Evolutionary conservation across 108 stramenopile genomes (phyloP), one percentile per base, ranked within the genome.

Genomic region (Aurantiochytrium sp.): DNA sequence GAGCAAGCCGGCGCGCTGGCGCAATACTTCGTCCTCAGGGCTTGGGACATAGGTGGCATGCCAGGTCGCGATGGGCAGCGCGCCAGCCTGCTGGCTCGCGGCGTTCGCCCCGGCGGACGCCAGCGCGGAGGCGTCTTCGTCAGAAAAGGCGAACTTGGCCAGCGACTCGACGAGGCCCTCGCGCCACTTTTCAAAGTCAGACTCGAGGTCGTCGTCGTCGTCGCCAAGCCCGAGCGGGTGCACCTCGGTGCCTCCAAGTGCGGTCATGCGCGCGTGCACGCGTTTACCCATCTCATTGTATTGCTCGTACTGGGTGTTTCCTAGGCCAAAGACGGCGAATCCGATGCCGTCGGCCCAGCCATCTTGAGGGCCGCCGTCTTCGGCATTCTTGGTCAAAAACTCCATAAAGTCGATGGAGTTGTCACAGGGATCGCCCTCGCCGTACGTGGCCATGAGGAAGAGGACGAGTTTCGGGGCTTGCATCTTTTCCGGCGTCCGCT

Each of bases 351-450:
- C 5, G 96, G 92, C 87, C 87, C 89, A 35, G 55, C 58, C 58
- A 88, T 88, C 72, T 91, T 72, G 69, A 42, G 58, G 44, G 21
- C 91, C 18, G 57, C 69, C 88, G 12, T 90, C 87, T 60, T 59
- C 72, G 19, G 19, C 51, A 21, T 53, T 47, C 28, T 44, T 87
- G 73, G 95, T 95, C 60, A 96, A 72, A 69, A 93, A 93, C 59
- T 92, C 89, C n/a, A 96, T 91, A 73, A 99, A 96, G 53, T 91
- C 91, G 18, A 60, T 89, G 4, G 99, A 96, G 92, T 99, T 99
- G 94, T 99, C 98, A n/a, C 98, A 97, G 23, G 98, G 96, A 88
- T 99, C 99, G 23, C 99, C 99, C 90, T 99, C 99, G 12, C 99
- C 99, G 89, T 99, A 99, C 4, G 99, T 99, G 35, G 99, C 95